Percentiles rank a stretch among this genome's conserved stretches.
phyloP scores from a whole-genome alignment of 2,329 filamentous ascomycete genomes.

The Fusarium veterinarium region DNA sequence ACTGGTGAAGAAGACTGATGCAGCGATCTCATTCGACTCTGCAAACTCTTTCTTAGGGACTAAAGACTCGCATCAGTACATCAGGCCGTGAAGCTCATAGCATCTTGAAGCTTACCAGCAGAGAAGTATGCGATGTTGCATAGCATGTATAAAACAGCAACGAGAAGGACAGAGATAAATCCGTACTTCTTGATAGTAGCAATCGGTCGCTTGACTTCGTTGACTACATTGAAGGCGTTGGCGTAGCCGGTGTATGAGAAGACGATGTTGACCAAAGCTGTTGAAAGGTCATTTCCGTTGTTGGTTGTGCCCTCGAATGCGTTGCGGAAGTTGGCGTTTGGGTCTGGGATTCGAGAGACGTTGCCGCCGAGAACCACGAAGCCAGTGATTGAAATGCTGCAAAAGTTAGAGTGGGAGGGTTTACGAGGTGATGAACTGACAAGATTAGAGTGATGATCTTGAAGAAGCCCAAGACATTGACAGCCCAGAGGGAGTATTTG shows the following conservation, averaged over 20 bases:
- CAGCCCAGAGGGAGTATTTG: conserved; percentile 65
- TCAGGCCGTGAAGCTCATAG: rapidly evolving
- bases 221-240: conserved; percentile 72
- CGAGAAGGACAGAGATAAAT: conserved; percentile 61
- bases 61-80: conserved; percentile 47
- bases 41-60: conserved; percentile 64
- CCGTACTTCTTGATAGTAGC: conserved; percentile 64
- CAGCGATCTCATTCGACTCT: conserved; percentile 64
- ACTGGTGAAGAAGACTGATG: conserved; percentile 68
- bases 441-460: conserved; percentile 74
- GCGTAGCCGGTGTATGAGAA: conserved; percentile 68
- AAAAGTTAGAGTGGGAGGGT: rapidly evolving
- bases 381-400: conserved; percentile 65
- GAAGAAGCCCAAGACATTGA: conserved; percentile 66
- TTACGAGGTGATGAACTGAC: conserved; percentile 51
- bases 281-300: conserved; percentile 52
- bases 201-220: conserved; percentile 71
- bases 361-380: conserved; percentile 66
- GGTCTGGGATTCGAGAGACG: conserved; percentile 46
- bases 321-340: conserved; percentile 51
- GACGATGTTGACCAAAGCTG: conserved; percentile 68
- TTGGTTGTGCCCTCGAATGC: conserved; percentile 51
- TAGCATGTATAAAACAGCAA: conserved; percentile 67
- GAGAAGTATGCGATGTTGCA: conserved; percentile 72
- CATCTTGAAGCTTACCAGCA: conserved; percentile 41